A percentile compares a stretch with the other conserved stretches of the same genome.
Evolutionary conservation across 2,329 filamentous ascomycete genomes (phyloP).

Genomic region (Diaporthe destruens): DNA sequence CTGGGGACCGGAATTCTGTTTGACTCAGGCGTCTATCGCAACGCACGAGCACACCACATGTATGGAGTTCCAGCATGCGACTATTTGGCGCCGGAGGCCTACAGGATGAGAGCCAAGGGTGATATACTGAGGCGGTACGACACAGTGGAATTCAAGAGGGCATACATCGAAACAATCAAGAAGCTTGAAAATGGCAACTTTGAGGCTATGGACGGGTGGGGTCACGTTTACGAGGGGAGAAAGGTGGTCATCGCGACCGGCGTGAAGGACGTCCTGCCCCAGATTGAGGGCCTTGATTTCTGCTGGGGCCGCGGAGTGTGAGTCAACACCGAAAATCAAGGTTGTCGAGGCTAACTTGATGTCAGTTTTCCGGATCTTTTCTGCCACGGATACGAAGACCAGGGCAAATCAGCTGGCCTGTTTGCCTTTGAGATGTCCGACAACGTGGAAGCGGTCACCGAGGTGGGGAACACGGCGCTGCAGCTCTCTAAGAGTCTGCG

Average conservation of each 20-base stretch:
- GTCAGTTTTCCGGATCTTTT: slow-evolving; percentile 59
- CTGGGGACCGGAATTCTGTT: slow-evolving; percentile 61
- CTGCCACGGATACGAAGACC: slow-evolving; percentile 71
- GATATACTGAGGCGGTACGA: slow-evolving; percentile 53
- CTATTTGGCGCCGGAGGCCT: slow-evolving; percentile 52
- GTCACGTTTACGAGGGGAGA: slow-evolving; percentile 58
- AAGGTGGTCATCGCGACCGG: slow-evolving; percentile 70
- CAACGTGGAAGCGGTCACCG: not conserved
- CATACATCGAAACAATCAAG: slow-evolving; percentile 46
- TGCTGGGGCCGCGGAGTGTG: slow-evolving; percentile 67
- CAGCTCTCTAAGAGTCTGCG: slow-evolving; percentile 36
- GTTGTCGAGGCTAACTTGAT: not conserved
- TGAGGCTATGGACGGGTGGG: slow-evolving; percentile 53
- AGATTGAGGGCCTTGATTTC: slow-evolving; percentile 66
- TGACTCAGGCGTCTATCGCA: slow-evolving; percentile 65
- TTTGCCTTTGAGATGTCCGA: slow-evolving; percentile 13
- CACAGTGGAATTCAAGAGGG: slow-evolving; percentile 48
- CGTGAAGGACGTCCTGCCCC: slow-evolving; percentile 62
- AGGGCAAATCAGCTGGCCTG: slow-evolving; percentile 60
- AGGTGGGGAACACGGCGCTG: slow-evolving; percentile 32
- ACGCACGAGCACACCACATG: slow-evolving; percentile 61
- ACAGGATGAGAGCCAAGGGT: slow-evolving; percentile 51
- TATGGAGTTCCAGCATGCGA: slow-evolving; percentile 59
- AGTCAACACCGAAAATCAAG: slow-evolving; percentile 42
- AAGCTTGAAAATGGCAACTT: slow-evolving; percentile 38